Evolutionary conservation across 225 moss, liverwort and hornwort species (phyloP).

Genomic region (Polytrichum formosum): DNA sequence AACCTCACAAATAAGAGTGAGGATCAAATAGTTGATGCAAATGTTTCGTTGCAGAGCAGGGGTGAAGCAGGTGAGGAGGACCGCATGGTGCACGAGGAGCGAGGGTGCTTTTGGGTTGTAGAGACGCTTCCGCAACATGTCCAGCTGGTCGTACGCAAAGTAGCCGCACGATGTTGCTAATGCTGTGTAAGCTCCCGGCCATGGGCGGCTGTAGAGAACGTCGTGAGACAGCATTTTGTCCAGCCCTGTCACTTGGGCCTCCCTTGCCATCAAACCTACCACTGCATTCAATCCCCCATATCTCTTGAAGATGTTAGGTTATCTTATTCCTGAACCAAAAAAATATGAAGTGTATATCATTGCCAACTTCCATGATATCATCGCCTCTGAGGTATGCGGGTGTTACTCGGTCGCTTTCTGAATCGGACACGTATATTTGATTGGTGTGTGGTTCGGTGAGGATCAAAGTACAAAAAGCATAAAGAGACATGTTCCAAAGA

Average conservation of each 20-base stretch:
- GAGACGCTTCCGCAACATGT: slow-evolving; percentile 57
- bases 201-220: slow-evolving; percentile 34
- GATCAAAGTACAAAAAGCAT: too few species aligned
- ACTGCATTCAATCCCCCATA: slow-evolving; percentile 41
- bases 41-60: slow-evolving; percentile 56
- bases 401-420: too few species aligned
- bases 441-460: too few species aligned
- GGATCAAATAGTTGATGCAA: slow-evolving; percentile 87
- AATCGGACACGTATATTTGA: too few species aligned
- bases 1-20: slow-evolving; percentile 92
- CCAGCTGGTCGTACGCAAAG: slow-evolving; percentile 94
- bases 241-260: slow-evolving; percentile 36
- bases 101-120: slow-evolving; percentile 67
- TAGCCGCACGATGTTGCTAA: slow-evolving; percentile 74
- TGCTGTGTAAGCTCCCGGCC: slow-evolving; percentile 53
- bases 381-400: too few species aligned
- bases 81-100: slow-evolving; percentile 78
- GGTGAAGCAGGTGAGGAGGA: slow-evolving; percentile 81
- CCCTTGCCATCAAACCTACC: slow-evolving; percentile 49
- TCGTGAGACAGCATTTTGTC: slow-evolving; percentile 58
- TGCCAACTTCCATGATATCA: too few species aligned
- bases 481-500: too few species aligned
- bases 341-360: too few species aligned
- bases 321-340: not conserved
- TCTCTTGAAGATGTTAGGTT: not conserved